phyloP scores from a whole-genome alignment of 495 filamentous ascomycete species.

The Cetradonia linearis region DNA sequence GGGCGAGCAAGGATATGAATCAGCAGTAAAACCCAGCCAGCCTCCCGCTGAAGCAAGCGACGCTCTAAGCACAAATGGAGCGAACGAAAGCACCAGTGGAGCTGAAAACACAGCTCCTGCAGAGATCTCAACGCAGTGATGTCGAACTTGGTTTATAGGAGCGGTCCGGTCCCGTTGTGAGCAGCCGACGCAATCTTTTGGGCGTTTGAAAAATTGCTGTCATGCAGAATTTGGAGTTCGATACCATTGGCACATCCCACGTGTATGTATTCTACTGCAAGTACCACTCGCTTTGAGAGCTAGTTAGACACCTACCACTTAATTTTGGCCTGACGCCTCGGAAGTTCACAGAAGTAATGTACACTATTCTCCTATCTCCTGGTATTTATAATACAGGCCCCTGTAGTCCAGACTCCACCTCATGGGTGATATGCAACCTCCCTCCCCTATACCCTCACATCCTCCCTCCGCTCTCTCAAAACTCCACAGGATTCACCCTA shows the following conservation, averaged over 20 bases:
- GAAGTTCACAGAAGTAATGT: neutral
- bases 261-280: slow-evolving; percentile 7
- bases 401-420: neutral
- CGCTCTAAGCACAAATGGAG: slow-evolving; percentile 11
- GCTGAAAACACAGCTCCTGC: neutral
- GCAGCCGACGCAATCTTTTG: neutral
- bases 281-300: slow-evolving; percentile 15
- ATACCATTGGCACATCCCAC: slow-evolving; percentile 11
- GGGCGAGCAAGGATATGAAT: slow-evolving; percentile 12
- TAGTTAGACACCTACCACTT: slow-evolving; percentile 1
- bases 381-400: slow-evolving; percentile 6
- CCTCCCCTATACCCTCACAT: neutral
- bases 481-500: slow-evolving; percentile 40
- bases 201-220: neutral
- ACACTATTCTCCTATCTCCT: neutral
- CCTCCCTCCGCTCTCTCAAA: slow-evolving; percentile 20
- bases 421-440: neutral
- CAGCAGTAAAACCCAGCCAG: slow-evolving; percentile 10
- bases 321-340: slow-evolving; percentile 4
- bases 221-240: slow-evolving; percentile 12
- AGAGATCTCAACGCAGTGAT: neutral
- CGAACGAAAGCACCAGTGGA: neutral
- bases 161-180: neutral
- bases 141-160: neutral
- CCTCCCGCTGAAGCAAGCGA: slow-evolving; percentile 13